Evolutionary conservation across 1,284 basidiomycete species (phyloP).

Genomic region (Ustilago hordei): DNA sequence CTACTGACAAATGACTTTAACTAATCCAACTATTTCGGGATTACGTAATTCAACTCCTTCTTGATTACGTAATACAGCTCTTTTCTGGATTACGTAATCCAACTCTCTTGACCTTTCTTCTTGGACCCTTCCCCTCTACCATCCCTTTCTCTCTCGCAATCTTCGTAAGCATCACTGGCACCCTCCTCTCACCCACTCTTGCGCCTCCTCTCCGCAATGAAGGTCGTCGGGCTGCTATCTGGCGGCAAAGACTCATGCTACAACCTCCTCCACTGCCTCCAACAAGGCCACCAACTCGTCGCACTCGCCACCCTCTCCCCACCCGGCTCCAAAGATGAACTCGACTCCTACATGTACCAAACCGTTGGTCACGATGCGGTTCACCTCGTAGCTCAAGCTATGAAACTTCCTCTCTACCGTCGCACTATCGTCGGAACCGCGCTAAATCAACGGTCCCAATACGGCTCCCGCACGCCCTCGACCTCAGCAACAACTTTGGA

Average conservation of each 20-base stretch:
- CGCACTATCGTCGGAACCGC: conserved; percentile 83
- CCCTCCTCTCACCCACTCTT: not conserved
- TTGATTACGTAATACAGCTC: not conserved
- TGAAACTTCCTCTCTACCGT: conserved; percentile 87
- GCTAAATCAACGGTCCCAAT: conserved; percentile 84
- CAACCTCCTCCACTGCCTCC: conserved; percentile 88
- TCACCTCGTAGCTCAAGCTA: conserved; percentile 83
- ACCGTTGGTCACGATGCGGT: conserved; percentile 96
- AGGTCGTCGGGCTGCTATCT: conserved; percentile 92
- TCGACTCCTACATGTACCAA: conserved; percentile 98
- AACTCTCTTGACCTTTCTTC: not conserved
- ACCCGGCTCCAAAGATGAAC: conserved; percentile 87
- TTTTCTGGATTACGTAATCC: conserved; percentile 25
- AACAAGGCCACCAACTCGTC: conserved; percentile 87
- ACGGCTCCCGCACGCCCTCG: conserved; percentile 74
- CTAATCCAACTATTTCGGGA: too few relatives aligned
- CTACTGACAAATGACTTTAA: too few relatives aligned
- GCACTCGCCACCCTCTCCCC: conserved; percentile 91
- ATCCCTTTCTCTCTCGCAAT: not conserved
- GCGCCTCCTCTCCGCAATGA: conserved; percentile 74
- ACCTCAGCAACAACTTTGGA: conserved; percentile 66
- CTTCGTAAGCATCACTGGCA: not conserved
- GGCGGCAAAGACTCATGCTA: conserved; percentile 99
- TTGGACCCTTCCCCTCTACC: not conserved
- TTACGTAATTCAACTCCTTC: too few relatives aligned